Conservation (phyloP, 2,329 filamentous ascomycete species). For the Trichophyton rubrum region DNA sequence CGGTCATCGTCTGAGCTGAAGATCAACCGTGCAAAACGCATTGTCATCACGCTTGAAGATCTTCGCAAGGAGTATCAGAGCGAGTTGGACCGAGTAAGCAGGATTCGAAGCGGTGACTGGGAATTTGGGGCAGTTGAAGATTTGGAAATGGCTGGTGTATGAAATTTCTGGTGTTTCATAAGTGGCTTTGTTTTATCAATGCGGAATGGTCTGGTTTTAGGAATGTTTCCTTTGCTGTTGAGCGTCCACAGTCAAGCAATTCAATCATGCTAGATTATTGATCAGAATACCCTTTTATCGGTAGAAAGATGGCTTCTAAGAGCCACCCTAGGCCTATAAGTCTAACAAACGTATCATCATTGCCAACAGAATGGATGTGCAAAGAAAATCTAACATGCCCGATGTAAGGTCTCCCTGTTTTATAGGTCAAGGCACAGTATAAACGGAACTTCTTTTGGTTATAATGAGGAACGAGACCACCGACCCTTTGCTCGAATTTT, state of each 20-base stretch:
- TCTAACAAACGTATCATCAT: no score
- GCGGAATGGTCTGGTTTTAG: constrained; percentile 9
- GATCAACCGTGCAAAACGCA: constrained; percentile 45
- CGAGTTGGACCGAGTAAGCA: constrained; percentile 76
- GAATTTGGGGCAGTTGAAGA: constrained; percentile 45
- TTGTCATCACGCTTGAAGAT: constrained; percentile 73
- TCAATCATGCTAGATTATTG: neutral
- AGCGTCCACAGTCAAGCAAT: neutral
- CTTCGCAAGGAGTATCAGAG: constrained; percentile 78
- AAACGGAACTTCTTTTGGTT: no score
- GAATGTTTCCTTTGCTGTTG: neutral
- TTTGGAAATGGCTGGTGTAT: neutral
- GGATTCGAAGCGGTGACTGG: constrained; percentile 82
- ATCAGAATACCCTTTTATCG: no score
- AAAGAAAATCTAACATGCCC: no score
- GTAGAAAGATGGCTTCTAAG: no score
- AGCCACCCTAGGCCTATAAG: no score
- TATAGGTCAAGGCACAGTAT: no score
- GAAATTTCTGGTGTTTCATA: constrained; percentile 4
- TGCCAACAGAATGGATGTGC: no score
- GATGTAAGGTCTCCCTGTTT: no score
- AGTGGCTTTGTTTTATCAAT: neutral
- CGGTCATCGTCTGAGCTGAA: constrained; percentile 7
- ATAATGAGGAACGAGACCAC: no score
- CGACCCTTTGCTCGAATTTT: no score